phyloP scores from a whole-genome alignment of 306 rosid genomes.

The Casuarina equisetifolia region DNA sequence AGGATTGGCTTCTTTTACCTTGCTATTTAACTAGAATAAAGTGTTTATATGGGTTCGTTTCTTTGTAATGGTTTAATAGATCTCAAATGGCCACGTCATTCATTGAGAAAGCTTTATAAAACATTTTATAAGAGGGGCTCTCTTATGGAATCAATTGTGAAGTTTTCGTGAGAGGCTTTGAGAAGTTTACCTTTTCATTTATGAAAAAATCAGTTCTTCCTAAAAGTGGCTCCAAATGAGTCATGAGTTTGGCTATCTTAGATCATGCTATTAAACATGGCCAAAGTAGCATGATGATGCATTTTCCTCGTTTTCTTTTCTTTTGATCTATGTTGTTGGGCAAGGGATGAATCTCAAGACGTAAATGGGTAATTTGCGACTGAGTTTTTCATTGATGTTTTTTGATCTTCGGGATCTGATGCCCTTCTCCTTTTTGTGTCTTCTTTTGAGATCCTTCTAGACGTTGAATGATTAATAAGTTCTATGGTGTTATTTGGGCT shows the following conservation, averaged over 20 bases:
- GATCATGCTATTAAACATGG: neutral
- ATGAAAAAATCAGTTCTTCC: no score
- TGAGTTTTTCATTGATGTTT: slow-evolving; percentile 42
- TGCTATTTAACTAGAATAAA: neutral
- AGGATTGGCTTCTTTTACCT: neutral
- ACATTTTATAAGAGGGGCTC: no score
- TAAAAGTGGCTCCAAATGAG: neutral
- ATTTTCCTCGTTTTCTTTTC: neutral
- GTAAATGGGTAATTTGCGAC: slow-evolving; percentile 52
- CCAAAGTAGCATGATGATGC: neutral
- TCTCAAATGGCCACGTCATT: neutral
- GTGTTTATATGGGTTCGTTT: neutral
- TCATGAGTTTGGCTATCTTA: neutral
- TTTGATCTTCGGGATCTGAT: slow-evolving; percentile 50
- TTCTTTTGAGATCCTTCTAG: no score
- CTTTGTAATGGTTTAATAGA: neutral
- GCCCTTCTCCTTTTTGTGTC: neutral
- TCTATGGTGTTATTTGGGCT: neutral
- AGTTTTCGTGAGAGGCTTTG: no score
- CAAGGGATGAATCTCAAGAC: slow-evolving; percentile 34
- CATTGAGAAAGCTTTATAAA: no score
- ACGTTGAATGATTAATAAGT: no score
- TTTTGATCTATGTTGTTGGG: neutral
- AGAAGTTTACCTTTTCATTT: no score
- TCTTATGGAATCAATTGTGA: no score